These are phyloP conservation scores for Coemansia nantahalensis DNA, from an alignment of 192 early-diverging fungal species.

Conservation along the genomic window DNA sequence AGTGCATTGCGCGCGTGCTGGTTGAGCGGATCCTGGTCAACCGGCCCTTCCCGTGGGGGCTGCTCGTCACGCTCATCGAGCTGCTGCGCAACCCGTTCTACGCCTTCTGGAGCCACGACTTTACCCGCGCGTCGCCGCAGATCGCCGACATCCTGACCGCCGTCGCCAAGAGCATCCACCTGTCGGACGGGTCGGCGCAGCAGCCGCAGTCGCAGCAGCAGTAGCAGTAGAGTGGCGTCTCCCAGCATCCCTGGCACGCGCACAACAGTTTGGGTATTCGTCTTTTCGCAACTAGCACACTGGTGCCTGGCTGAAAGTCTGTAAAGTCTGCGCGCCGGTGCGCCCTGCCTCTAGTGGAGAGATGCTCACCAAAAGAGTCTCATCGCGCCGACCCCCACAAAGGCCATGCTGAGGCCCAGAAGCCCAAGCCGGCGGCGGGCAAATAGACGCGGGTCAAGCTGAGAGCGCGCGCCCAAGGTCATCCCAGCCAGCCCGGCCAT, in stretches of 20 bases:
- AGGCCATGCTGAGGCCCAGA: conserved; percentile 28
- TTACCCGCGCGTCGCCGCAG: conserved; percentile 49
- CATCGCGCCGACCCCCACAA: conserved; percentile 10
- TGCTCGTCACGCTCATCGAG: conserved; percentile 97
- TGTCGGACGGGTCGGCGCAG: conserved; percentile 8
- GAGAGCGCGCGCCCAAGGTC: conserved; percentile 13
- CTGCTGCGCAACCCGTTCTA: conserved; percentile 88
- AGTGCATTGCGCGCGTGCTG: conserved; percentile 93
- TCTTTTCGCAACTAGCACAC: too few species aligned
- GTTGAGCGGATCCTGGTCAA: conserved; percentile 95
- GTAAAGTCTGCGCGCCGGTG: too few species aligned
- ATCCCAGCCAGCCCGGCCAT: conserved; percentile 33
- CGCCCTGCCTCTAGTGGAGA: too few species aligned
- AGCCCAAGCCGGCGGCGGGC: conserved; percentile 26
- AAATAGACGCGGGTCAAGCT: conserved; percentile 30
- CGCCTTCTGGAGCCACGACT: conserved; percentile 71
- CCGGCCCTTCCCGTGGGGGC: conserved; percentile 96
- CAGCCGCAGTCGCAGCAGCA: background rate
- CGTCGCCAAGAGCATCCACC: conserved; percentile 52
- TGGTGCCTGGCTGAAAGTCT: too few species aligned
- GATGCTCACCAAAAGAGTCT: conserved; percentile 4
- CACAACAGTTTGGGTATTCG: too few species aligned
- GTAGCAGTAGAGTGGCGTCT: too few species aligned
- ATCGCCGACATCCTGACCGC: conserved; percentile 53
- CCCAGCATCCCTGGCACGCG: too few species aligned